Evolutionary conservation across 2,329 filamentous ascomycete species (phyloP), one percentile per base, ranked within the genome.

Genomic region (Achaetomium macrosporum): DNA sequence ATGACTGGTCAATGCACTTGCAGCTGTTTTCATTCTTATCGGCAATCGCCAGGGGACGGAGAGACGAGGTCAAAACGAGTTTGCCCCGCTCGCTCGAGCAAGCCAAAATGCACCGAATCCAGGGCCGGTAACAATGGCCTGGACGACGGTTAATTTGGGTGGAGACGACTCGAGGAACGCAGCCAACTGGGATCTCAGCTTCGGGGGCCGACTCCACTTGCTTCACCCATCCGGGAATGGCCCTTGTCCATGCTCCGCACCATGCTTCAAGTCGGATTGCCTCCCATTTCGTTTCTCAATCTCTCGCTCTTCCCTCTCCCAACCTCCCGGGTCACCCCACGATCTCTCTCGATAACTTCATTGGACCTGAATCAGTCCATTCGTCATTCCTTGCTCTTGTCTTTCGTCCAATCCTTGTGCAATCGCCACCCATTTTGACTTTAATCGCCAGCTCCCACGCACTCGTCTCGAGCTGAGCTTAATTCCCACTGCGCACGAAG

Each of bases 41-140:
- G 50, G 52, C 44, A 47, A 57, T 55, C 53, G 47, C 50, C 56
- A 57, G 56, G 56, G 53, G 53, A 50, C 25, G 25, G 47, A 31
- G 16, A 17, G 9, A 9, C 31, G 25, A 25, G 43, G 30, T 31
- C 40, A 20, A 2, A n/a, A 35, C 29, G 13, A 33, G 40, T 12
- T 19, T 42, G 25, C 4, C 25, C 25, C 25, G 25, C 25, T 4
- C 25, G 45, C 20, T 29, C 4, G 17, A 25, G 39, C 43, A 30
- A 20, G 30, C 43, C 39, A 47, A 40, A 42, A 50, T n/a, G 41
- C 49, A 41, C 19, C 17, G 31, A 43, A 31, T 16, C 44, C 43
- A 36, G 20, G 17, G 10, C 35, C 30, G 42, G 42, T 16, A 16
- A 16, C 25, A 3, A 44, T 43, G 33, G 33, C 41, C 19, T 42